Evolutionary conservation across 2,329 filamentous ascomycete genomes (phyloP), one percentile per base, ranked within the genome.

Genomic region (Penicillium sp.): DNA sequence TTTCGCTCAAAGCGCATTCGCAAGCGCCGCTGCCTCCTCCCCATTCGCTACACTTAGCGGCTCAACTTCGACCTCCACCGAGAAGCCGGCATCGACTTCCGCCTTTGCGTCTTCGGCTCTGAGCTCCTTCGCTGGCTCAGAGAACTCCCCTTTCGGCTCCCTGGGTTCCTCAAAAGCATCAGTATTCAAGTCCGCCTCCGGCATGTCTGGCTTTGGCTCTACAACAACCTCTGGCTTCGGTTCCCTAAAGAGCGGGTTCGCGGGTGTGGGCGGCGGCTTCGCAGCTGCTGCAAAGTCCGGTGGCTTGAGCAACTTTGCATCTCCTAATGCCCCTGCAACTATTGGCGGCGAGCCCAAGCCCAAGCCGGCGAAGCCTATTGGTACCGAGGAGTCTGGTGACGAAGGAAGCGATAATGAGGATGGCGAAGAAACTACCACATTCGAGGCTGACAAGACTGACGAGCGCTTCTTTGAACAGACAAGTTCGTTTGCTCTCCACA

Each of bases 291-390:
- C 75, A 49, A 74, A 75, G 51, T 71, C 77, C 53, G 73, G 77
- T 52, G 79, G 79, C 61, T 75, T 92, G 10, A 83, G 83, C 2
- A 89, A 84, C 65, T 96, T 96, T 75, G 91, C 87, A 43, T 87
- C 87, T 47, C 82, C 87, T 22, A 74, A 75, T 19, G 85, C 83
- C 52, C 66, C 77, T 51, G 69, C 75, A 18, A 78, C 78, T 49
- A 74, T 81, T 59, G 78, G 78, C 2, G 58, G 78, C 2, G 60
- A 68, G 64, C 55, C 69, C 59, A 70, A 73, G 55, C 50, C 67
- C 3, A 91, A 86, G 74, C 84, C 91, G 54, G 50, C 68, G 3
- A 91, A 86, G 74, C 84, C 91, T 0, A 95, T 96, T 71, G 92
- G 92, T 35, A 89, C 91, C 13, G 85, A 90, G 1, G 87, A 87